Evolutionary conservation across 257 asterid species (phyloP), one percentile per base, ranked within the genome.

Genomic region (Craterostigma plantagineum): DNA sequence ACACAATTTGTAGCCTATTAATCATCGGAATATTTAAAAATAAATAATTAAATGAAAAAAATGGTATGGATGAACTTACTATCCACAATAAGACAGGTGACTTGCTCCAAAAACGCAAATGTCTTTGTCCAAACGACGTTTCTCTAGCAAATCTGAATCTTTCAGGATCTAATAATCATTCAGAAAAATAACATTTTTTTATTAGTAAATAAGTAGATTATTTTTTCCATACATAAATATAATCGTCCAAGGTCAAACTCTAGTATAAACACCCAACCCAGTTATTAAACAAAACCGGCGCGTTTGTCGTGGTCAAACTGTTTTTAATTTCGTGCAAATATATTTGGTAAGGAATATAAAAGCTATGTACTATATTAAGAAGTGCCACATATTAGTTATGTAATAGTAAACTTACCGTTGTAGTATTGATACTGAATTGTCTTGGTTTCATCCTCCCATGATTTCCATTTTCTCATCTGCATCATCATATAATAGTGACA

Each of bases 121-220:
- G 97, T 44, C 93, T 62, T 47, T 87, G 75, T 11, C 97, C 97
- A 49, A 86, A 86, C 11, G 95, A 75, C 4, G 97, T 86, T 55
- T 86, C 97, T 66, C 93, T 76, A 0, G 97, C 92, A 50, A 86
- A 81, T 50, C 97, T 73, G 64, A 81, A 86, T 39, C 97, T 73
- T 62, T 81, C 97, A 0, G 97, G 95, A 61, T 86, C 97, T 86
- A 34, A 38, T 14, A 38, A 14, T 38, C 38, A 49, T 8, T 45
- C 30, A 23, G 30, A 23, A 23, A 23, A 23, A 6, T 6, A 23
- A 23, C 6, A 23, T n/a, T 34, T 48, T 8, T 13, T 10, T 40
- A 13, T 40, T 9, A n/a, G 8, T 40, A 16, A 11, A 18, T 43
- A 16, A 14, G 10, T 42, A 9, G 9, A 16, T 43, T 16, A 16